Evolutionary conservation across 257 asterid species (phyloP).

Genomic region (Cordia subcordata): DNA sequence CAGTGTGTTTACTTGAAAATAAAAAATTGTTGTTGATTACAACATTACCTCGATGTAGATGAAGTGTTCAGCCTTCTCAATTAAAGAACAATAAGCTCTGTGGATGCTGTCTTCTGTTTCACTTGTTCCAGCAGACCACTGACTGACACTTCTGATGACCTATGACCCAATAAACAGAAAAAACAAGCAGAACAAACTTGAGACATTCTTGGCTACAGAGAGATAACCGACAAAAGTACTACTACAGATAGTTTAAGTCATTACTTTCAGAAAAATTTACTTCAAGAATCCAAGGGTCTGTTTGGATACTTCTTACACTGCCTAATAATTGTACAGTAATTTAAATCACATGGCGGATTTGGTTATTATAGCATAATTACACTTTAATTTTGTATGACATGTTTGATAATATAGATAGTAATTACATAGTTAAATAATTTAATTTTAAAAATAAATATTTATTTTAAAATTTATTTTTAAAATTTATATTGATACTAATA

Average conservation of each 20-base stretch:
- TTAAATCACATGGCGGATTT: too few relatives aligned
- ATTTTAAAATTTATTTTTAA: too few relatives aligned
- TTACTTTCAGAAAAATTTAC: too few relatives aligned
- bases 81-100: constrained; percentile 81
- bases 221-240: background rate
- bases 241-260: background rate
- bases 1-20: background rate
- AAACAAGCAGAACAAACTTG: background rate
- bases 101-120: constrained; percentile 98
- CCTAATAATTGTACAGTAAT: too few relatives aligned
- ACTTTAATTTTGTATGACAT: too few relatives aligned
- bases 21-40: background rate
- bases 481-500: too few relatives aligned
- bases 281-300: too few relatives aligned
- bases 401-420: too few relatives aligned
- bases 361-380: too few relatives aligned
- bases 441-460: too few relatives aligned
- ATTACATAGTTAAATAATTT: too few relatives aligned
- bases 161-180: constrained; percentile 20
- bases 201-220: background rate
- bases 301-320: too few relatives aligned
- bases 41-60: constrained; percentile 76
- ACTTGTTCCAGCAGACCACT: constrained; percentile 97
- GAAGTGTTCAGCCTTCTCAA: constrained; percentile 82
- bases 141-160: constrained; percentile 95